Percentiles rank a stretch among this genome's conserved stretches.
These are phyloP conservation scores for Nemania sp. DNA, from an alignment of 2,329 filamentous ascomycete genomes.

Conservation along the genomic window DNA sequence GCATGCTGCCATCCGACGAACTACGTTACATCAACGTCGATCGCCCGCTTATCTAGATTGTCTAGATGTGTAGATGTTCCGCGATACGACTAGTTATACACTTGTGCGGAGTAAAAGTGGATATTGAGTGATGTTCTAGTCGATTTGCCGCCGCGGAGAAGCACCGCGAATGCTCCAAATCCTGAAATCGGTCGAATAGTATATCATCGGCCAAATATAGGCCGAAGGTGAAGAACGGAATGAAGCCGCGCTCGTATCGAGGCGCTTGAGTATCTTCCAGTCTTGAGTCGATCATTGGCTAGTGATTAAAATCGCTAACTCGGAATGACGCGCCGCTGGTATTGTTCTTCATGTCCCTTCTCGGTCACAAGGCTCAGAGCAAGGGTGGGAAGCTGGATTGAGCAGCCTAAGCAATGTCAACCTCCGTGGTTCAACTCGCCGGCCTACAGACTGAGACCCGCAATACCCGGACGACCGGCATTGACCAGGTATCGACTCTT, in stretches of 20 bases:
- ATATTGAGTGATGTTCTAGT: too few species aligned
- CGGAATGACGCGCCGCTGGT: neutral
- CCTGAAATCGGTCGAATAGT: neutral
- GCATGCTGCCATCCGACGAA: neutral
- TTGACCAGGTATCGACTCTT: conserved; percentile 13
- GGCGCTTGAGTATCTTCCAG: neutral
- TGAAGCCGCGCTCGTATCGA: neutral
- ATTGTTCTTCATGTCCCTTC: neutral
- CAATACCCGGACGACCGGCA: conserved; percentile 5
- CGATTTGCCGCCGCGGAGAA: neutral
- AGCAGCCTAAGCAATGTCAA: conserved; percentile 1
- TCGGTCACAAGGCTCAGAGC: neutral
- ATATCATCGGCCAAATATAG: neutral
- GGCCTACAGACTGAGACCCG: conserved; percentile 20
- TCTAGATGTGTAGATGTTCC: neutral
- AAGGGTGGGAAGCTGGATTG: neutral
- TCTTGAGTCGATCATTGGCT: neutral
- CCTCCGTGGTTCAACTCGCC: conserved; percentile 8
- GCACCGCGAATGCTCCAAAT: neutral
- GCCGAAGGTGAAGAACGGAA: neutral
- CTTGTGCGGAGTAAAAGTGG: neutral
- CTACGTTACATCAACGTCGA: conserved; percentile 9
- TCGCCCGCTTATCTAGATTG: neutral
- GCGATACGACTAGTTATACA: neutral
- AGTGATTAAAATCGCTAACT: neutral